Evolutionary conservation across 2,329 filamentous ascomycete genomes (phyloP).

Genomic region (Cladosporium velox): DNA sequence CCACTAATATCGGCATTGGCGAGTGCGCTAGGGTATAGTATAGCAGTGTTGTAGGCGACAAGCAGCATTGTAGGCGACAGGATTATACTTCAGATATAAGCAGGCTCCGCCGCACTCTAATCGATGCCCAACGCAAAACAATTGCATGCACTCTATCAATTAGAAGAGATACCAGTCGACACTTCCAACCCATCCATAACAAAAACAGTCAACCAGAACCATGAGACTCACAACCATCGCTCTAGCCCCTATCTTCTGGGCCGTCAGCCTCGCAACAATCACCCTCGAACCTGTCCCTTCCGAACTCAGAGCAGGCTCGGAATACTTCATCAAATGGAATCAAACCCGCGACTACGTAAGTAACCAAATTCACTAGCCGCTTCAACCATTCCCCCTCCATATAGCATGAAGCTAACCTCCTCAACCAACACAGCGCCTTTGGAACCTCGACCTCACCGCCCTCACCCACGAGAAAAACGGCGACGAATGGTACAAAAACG

Average conservation of each 20-base stretch:
- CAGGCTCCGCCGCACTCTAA: neutral
- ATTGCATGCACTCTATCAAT: neutral
- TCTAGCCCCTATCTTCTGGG: conserved; percentile 7
- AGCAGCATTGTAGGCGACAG: neutral
- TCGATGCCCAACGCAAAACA: neutral
- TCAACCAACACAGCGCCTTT: neutral
- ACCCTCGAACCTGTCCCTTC: neutral
- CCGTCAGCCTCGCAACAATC: neutral
- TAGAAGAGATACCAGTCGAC: neutral
- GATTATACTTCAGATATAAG: neutral
- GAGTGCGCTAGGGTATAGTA: neutral
- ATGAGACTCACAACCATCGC: neutral
- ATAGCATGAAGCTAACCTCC: neutral
- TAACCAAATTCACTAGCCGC: neutral
- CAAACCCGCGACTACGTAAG: conserved; percentile 2
- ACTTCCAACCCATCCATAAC: neutral
- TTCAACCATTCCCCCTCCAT: neutral
- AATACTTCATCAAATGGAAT: neutral
- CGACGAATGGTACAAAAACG: neutral
- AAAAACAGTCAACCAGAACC: neutral
- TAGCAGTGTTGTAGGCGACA: neutral
- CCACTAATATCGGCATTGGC: neutral
- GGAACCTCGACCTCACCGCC: neutral
- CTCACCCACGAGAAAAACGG: neutral
- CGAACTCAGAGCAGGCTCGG: neutral